phyloP scores from a whole-genome alignment of 768 basidiomycete genomes.

The Amyloporia xantha region DNA sequence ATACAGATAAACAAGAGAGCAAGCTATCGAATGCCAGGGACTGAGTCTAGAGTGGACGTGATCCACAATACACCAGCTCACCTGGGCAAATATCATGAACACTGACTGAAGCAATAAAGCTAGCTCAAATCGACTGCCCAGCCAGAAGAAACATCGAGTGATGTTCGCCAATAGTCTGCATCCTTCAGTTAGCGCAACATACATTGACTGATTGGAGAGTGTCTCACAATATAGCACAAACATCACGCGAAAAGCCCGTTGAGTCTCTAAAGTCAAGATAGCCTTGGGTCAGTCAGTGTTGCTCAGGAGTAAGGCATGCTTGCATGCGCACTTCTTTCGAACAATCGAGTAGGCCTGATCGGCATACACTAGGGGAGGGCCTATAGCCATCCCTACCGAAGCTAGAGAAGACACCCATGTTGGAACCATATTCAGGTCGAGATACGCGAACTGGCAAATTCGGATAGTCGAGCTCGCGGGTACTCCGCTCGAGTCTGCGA shows the following conservation, averaged over 20 bases:
- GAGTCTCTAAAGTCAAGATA: constrained; percentile 48
- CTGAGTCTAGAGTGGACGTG: no score
- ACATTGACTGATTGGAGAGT: not conserved
- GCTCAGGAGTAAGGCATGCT: not conserved
- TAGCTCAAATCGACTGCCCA: constrained; percentile 72
- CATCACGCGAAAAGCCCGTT: constrained; percentile 80
- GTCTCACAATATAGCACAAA: constrained; percentile 74
- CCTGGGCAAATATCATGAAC: constrained; percentile 82
- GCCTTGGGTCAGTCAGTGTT: constrained; percentile 1
- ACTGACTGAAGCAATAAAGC: constrained; percentile 76
- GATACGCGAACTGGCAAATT: not conserved
- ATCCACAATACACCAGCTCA: no score
- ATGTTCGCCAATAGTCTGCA: constrained; percentile 75
- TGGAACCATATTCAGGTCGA: constrained; percentile 28
- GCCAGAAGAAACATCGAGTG: constrained; percentile 87
- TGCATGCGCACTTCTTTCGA: constrained; percentile 50
- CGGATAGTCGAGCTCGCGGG: not conserved
- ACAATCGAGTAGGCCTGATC: constrained; percentile 82
- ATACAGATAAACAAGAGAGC: constrained; percentile 80
- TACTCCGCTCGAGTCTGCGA: no score
- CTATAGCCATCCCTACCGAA: constrained; percentile 79
- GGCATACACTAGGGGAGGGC: constrained; percentile 78
- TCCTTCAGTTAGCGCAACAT: not conserved
- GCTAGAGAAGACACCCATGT: constrained; percentile 65
- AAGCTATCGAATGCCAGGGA: constrained; percentile 52